Base-by-base conservation (phyloP, 345 rosid species). In the Euphorbia pulcherrima region DNA sequence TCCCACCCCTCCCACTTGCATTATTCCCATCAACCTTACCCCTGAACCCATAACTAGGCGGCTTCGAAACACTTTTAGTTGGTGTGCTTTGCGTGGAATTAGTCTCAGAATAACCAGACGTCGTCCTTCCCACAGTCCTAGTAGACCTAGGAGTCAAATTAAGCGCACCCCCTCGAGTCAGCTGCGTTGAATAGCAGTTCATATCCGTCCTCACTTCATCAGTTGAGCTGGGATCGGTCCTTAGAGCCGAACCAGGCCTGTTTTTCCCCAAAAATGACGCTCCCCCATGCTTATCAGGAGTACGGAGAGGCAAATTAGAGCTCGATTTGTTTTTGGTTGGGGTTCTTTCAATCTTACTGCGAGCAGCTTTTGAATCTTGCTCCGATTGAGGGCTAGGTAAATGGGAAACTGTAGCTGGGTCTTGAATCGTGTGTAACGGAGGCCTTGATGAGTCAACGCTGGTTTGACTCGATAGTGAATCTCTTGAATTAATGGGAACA, bases 1-100 rank as follows among this genome's bases (percentile, higher is more conserved):
- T 85, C 66, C 94, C 94, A 29, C 8, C 72, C 51, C 89, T 83
- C 17, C 73, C 68, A 56, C 74, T 72, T 7, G 79, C 81, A 51
- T 79, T 83, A 39, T 68, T 62, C 35, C 85, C 86, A 75, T 87
- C 96, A 48, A 73, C 8, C 76, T 78, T 89, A 64, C 82, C 81
- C 81, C 86, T 82, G 72, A 77, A 72, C 65, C 82, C 85, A 33
- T 83, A 83, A 58, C 75, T 82, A 68, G 89, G 88, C 73, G 96
- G 97, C 86, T 91, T 94, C n/a, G 83, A 83, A 13, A 91, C 96
- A 24, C 97, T 91, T 87, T 89, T 94, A 0, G 79, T 84, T 0
- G 99, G 99, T 18, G 99, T 93, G 52, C 84, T 89, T 57, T 91
- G 99, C 1, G 90, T 82, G 13, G 99, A 94, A 86, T 68, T 80